A percentile compares a stretch with the other conserved stretches of the same genome.
phyloP scores from a whole-genome alignment of 2,329 filamentous ascomycete genomes.

The Cladosporium sp. region DNA sequence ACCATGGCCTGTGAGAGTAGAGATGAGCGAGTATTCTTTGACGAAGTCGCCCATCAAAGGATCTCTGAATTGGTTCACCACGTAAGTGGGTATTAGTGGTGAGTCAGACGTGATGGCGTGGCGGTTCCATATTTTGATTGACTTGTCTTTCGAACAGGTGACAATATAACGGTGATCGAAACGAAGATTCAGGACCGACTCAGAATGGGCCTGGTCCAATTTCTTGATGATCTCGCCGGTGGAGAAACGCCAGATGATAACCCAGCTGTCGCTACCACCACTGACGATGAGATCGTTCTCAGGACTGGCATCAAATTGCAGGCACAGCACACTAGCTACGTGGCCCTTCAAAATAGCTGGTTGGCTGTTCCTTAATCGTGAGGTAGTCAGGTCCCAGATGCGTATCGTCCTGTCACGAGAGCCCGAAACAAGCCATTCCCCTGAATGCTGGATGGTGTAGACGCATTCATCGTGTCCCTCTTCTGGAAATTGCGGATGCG shows the following conservation, averaged over 20 bases:
- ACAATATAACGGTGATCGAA: conserved; percentile 90
- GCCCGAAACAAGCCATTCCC: conserved; percentile 84
- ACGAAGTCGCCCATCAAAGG: conserved; percentile 50
- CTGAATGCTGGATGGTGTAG: conserved; percentile 86
- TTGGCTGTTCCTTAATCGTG: conserved; percentile 69
- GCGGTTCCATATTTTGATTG: conserved; percentile 94
- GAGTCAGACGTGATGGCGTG: conserved; percentile 53
- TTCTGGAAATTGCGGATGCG: conserved; percentile 71
- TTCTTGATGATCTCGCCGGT: conserved; percentile 78
- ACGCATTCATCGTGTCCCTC: conserved; percentile 91
- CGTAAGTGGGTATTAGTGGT: conserved; percentile 30
- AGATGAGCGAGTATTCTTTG: conserved; percentile 70
- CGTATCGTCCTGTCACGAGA: conserved; percentile 84
- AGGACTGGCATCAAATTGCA: conserved; percentile 88
- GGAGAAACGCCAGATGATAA: conserved; percentile 91
- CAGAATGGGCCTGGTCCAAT: conserved; percentile 71
- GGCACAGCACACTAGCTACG: conserved; percentile 79
- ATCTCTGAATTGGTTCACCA: conserved; percentile 36
- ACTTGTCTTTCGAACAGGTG: conserved; percentile 95
- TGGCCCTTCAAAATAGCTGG: conserved; percentile 60
- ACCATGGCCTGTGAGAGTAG: conserved; percentile 74
- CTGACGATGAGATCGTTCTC: conserved; percentile 91
- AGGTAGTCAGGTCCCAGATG: conserved; percentile 83
- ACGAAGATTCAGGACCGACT: conserved; percentile 88
- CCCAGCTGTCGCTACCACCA: conserved; percentile 84